These are phyloP conservation scores for Apiospora pterosperma DNA, from an alignment of 2,329 filamentous ascomycete genomes.

Conservation along the genomic window DNA sequence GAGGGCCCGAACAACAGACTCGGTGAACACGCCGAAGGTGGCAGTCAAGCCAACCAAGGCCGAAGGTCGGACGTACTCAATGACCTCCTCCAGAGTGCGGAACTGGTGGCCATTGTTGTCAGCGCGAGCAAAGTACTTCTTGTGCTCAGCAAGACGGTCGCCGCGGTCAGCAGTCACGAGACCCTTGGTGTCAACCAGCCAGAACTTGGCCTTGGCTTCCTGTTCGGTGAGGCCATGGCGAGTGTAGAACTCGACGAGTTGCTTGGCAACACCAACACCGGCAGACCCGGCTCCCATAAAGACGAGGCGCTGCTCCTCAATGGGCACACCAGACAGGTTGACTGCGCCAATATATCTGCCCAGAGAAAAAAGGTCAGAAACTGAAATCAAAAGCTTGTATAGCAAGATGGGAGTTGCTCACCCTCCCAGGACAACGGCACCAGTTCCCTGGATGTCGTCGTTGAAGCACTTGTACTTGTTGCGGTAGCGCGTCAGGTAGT, in stretches of 20 bases:
- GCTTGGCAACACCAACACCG: conserved; percentile 95
- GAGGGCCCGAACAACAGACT: conserved; percentile 72
- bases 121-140: conserved; percentile 65
- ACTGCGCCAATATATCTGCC: conserved; percentile 62
- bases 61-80: conserved; percentile 91
- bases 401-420: conserved; percentile 29
- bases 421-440: conserved; percentile 88
- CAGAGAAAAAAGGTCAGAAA: background rate
- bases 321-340: conserved; percentile 78
- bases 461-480: conserved; percentile 94
- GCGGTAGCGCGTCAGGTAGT: conserved; percentile 85
- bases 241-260: conserved; percentile 96
- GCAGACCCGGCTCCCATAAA: conserved; percentile 96
- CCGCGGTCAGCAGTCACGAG: conserved; percentile 91
- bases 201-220: conserved; percentile 88
- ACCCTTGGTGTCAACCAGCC: conserved; percentile 94
- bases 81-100: conserved; percentile 82
- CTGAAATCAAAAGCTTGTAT: background rate
- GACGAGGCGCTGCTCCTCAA: conserved; percentile 88
- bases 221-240: conserved; percentile 86
- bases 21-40: conserved; percentile 91
- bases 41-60: conserved; percentile 93
- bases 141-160: conserved; percentile 89
- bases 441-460: conserved; percentile 96
- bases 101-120: conserved; percentile 67